Percentiles rank a stretch among this genome's conserved stretches.
phyloP scores from a whole-genome alignment of 83 land plant species.

The Thuja plicata region DNA sequence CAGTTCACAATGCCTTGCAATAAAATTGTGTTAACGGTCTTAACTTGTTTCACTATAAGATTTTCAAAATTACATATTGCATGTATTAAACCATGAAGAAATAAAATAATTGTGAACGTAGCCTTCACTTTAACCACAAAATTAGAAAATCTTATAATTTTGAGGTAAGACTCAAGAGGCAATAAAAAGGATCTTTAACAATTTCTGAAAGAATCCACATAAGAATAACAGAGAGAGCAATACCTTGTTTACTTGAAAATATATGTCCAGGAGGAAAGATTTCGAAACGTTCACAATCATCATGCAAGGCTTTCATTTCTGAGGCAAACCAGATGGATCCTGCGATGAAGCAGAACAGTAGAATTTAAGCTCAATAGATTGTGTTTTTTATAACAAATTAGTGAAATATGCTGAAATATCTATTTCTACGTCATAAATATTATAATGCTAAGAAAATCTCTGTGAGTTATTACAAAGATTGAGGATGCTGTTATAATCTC shows the following conservation, averaged over 20 bases:
- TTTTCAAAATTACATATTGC: no score
- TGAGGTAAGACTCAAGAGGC: background rate
- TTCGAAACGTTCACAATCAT: background rate
- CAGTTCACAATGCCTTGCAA: no score
- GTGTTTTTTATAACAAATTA: background rate
- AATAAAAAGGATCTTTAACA: background rate
- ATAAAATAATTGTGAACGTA: no score
- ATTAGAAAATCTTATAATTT: no score
- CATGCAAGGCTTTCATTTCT: constrained; percentile 86
- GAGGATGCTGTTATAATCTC: background rate
- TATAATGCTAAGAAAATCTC: no score
- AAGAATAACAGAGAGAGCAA: background rate
- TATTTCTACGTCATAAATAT: background rate
- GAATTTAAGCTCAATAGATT: background rate
- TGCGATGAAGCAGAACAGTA: constrained; percentile 22
- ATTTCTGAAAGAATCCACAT: background rate
- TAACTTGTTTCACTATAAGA: no score
- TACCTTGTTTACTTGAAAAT: background rate
- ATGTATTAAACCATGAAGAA: no score
- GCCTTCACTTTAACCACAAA: no score
- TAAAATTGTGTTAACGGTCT: no score
- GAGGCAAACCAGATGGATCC: constrained; percentile 96
- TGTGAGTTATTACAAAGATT: no score
- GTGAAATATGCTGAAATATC: background rate
- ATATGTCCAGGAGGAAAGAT: background rate